Evolutionary conservation across 2,329 filamentous ascomycete species (phyloP).

Genomic region (Fusarium chaquense): DNA sequence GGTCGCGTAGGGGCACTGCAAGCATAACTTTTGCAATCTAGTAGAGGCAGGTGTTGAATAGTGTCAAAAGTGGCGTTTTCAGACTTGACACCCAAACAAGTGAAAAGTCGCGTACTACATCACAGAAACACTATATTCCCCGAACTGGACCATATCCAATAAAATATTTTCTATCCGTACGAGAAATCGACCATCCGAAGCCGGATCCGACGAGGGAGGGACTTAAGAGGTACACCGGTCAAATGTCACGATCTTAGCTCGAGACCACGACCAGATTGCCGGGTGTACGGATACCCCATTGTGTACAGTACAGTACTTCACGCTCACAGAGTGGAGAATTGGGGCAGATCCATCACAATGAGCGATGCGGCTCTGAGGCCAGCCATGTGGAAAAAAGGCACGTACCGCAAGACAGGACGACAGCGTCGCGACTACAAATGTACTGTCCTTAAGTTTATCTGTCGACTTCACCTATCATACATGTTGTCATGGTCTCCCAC

Average conservation of each 20-base stretch:
- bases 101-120: background rate
- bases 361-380: conserved; percentile 47
- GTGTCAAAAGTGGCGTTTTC: background rate
- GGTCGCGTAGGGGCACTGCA: too few species aligned
- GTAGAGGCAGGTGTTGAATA: background rate
- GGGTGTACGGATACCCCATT: conserved; percentile 44
- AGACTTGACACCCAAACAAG: background rate
- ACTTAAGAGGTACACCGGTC: conserved; percentile 47
- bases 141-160: background rate
- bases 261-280: conserved; percentile 44
- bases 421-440: background rate
- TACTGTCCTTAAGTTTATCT: background rate
- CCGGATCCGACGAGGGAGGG: conserved; percentile 41
- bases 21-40: background rate
- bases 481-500: background rate
- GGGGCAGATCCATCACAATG: conserved; percentile 44
- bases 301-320: conserved; percentile 42
- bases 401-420: conserved; percentile 27
- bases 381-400: conserved; percentile 33
- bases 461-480: background rate
- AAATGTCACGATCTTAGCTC: conserved; percentile 50
- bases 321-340: conserved; percentile 43
- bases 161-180: conserved; percentile 17
- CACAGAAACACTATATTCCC: background rate
- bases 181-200: conserved; percentile 19